Base-by-base conservation (phyloP, 139 green algal genomes). In the Yamagishiella unicocca region DNA sequence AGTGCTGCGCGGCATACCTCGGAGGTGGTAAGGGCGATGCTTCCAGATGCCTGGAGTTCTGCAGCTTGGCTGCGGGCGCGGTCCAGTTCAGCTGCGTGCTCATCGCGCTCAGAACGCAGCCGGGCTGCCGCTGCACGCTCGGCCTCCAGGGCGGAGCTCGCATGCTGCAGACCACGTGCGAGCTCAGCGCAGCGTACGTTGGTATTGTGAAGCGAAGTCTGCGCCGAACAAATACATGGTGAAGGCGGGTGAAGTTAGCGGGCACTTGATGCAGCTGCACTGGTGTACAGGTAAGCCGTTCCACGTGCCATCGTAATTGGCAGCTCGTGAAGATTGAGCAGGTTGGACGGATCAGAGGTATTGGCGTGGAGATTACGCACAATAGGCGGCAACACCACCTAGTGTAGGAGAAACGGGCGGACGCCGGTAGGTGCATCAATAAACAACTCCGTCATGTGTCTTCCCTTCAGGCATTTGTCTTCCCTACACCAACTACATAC, bases 41-140 rank as follows among this genome's bases (percentile, higher is more conserved):
- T 83, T 54, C 76, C 76, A 27, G 54, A 72, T 24, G 38, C 76
- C 76, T 83, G 33, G 21, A 83, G 76, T 8, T 83, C 76, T 4
- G 37, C 54, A 6, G 55, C 54, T 37, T 83, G 54, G 38, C 7
- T 67, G 29, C 38, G 62, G 6, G 58, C 55, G n/a, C n/a, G 25
- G 12, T 73, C 77, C 25, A 84, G 55, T 38, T 73, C 77, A 19
- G 27, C 38, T 0, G 38, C 55, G 35, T 62, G 55, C 38, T 58
- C 77, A 0, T 73, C 77, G 9, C 38, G 77, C 37, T 74, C 58
- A 21, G 3, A 21, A 35, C 38, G 58, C 17, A 61, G 55, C 38
- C 14, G 35, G 2, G 77, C 58, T 10, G 77, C 77, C 2, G 22
- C 27, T 17, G 38, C 77, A 3, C 77, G 77, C 22, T 84, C 77